Conservation (phyloP, 2,329 filamentous ascomycete genomes). For the Sporothrix schenckii region DNA sequence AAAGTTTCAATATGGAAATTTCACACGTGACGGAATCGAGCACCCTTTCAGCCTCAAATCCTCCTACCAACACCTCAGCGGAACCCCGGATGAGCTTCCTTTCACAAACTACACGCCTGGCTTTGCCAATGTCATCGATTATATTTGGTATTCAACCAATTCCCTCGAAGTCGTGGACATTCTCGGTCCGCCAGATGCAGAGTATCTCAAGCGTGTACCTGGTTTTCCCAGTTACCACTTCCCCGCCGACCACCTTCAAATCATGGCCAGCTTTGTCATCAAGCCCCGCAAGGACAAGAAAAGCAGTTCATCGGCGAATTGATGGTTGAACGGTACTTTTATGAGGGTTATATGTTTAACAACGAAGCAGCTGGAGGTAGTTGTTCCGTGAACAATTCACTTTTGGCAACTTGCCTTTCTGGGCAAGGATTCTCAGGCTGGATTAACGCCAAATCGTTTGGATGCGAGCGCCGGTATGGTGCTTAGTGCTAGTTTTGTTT, state of each 20-base stretch:
- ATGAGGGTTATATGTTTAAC: background rate
- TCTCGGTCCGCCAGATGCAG: constrained; percentile 81
- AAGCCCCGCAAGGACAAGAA: constrained; percentile 85
- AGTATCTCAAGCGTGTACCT: constrained; percentile 82
- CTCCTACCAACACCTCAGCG: constrained; percentile 79
- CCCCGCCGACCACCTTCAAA: constrained; percentile 87
- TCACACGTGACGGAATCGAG: constrained; percentile 87
- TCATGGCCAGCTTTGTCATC: constrained; percentile 86
- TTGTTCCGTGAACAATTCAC: background rate
- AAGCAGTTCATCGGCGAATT: constrained; percentile 34
- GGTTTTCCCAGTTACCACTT: constrained; percentile 95
- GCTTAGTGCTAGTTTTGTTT: background rate
- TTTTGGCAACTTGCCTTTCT: background rate
- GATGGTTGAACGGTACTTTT: background rate
- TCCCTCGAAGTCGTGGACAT: constrained; percentile 80
- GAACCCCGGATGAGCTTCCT: constrained; percentile 78
- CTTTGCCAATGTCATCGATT: constrained; percentile 92
- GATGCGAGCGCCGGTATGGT: background rate
- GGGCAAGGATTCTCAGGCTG: background rate
- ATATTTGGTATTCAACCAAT: constrained; percentile 97
- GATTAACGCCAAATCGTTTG: background rate
- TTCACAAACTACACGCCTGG: constrained; percentile 97
- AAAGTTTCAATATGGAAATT: constrained; percentile 85
- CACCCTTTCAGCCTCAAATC: constrained; percentile 95
- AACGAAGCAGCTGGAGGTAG: background rate